These are phyloP conservation scores for Epichloe gansuensis DNA, from an alignment of 2,329 filamentous ascomycete genomes.

Conservation along the genomic window DNA sequence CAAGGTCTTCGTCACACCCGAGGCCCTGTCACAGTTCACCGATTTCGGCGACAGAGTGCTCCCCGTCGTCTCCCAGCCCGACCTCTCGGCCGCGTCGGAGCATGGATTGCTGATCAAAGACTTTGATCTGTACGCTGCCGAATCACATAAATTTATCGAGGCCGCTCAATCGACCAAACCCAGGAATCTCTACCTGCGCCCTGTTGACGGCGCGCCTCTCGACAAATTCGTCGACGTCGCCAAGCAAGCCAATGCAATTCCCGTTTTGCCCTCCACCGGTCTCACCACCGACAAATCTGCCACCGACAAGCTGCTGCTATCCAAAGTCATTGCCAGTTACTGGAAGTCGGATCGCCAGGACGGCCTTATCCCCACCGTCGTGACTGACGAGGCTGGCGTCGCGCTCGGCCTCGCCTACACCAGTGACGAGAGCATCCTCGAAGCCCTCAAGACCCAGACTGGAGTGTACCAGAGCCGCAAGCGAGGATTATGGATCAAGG, in stretches of 20 bases:
- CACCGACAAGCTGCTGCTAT: conserved; percentile 41
- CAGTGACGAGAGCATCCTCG: conserved; percentile 76
- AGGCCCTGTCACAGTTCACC: conserved; percentile 48
- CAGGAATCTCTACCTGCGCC: conserved; percentile 37
- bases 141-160: conserved; percentile 30
- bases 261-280: conserved; percentile 57
- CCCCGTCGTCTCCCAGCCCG: conserved; percentile 34
- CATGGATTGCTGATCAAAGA: conserved; percentile 39
- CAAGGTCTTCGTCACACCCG: conserved; percentile 67
- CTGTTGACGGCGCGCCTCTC: conserved; percentile 32
- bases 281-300: conserved; percentile 58
- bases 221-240: conserved; percentile 34
- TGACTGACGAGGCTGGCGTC: conserved; percentile 75
- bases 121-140: conserved; percentile 32
- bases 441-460: conserved; percentile 63
- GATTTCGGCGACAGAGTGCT: conserved; percentile 45
- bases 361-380: conserved; percentile 75
- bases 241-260: conserved; percentile 45
- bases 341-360: conserved; percentile 75
- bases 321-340: conserved; percentile 57
- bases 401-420: conserved; percentile 90
- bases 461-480: conserved; percentile 96
- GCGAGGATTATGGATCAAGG: conserved; percentile 92
- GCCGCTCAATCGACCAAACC: conserved; percentile 33
- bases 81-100: conserved; percentile 32